These are phyloP conservation scores for Carnegiea gigantea DNA, from an alignment of 179 eudicot genomes.

Conservation along the genomic window DNA sequence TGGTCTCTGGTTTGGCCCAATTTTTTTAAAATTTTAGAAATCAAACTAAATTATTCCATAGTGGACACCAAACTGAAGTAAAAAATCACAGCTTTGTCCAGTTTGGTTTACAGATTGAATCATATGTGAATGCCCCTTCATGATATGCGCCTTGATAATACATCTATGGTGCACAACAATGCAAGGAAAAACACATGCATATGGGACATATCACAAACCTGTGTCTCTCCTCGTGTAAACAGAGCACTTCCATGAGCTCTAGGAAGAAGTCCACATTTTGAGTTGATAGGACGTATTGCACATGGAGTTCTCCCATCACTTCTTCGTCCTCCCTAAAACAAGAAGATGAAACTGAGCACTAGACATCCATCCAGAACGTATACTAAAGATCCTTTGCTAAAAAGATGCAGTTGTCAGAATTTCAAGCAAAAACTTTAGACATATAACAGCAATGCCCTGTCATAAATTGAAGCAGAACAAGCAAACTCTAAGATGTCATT, in stretches of 20 bases:
- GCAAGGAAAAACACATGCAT: not conserved
- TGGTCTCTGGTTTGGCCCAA: too few relatives aligned
- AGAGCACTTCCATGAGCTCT: constrained; percentile 99
- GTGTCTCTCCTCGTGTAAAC: constrained; percentile 99
- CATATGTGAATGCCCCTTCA: not conserved
- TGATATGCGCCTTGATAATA: not conserved
- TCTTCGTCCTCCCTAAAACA: constrained; percentile 82
- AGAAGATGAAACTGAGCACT: constrained; percentile 11
- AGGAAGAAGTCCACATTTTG: constrained; percentile 94
- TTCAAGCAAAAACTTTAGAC: not conserved
- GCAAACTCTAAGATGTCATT: not conserved
- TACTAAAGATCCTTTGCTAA: not conserved
- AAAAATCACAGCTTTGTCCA: too few relatives aligned
- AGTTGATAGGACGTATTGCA: constrained; percentile 72
- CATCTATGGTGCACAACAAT: not conserved
- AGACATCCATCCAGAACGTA: constrained; percentile 14
- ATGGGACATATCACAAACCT: constrained; percentile 46
- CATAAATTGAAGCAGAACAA: not conserved
- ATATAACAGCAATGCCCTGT: not conserved
- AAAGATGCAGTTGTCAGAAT: not conserved
- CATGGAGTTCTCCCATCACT: constrained; percentile 92
- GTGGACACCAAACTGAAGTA: too few relatives aligned
- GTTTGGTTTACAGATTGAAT: too few relatives aligned
- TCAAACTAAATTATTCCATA: too few relatives aligned
- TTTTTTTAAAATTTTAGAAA: too few relatives aligned